Base-by-base conservation (phyloP, 23 red algal species). In the Gracilaria vermiculophylla region DNA sequence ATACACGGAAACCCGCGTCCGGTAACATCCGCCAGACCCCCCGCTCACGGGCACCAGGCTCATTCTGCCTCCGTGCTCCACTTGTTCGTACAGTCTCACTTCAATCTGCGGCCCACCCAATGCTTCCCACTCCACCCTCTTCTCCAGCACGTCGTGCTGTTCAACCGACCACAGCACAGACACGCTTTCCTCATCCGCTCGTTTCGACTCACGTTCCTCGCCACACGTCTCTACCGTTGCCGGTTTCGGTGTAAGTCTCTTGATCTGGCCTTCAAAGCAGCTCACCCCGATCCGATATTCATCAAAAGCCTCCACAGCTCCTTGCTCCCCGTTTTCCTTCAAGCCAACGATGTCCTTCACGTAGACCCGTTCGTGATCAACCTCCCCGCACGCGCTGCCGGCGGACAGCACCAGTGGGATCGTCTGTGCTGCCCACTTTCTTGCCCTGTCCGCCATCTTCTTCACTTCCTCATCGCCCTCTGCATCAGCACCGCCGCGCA, bases 231-330 rank as follows among this genome's bases (percentile, higher is more conserved):
- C 15, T 27, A 66, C 56, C 9, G 61, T 43, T 31, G 61, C 44
- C 6, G 80, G 80, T 36, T 83, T 61, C 1, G 80, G 80, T 17
- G 49, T 29, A n/a, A 83, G 45, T 34, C 34, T 39, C 10, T 34
- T 43, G 35, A 83, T 24, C 40, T 83, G 80, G 34, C 80, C 80
- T 3, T 14, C 36, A 47, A 50, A 83, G 28, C 80, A 83, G 11
- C 61, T 65, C 39, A 83, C 62, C 2, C 80, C 80, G 43, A 83
- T 62, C 7, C 80, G 40, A 19, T 83, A 83, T 36, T 83, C 80
- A 36, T 83, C 80, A 62, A 44, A 83, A 19, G 35, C 37, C 64
- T 39, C 34, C 15, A 42, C 33, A 8, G 25, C 19, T 2, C 29
- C 37, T 7, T 13, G 33, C 20, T 19, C 64, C 34, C 16, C 34